Base-by-base conservation (phyloP, 2,329 filamentous ascomycete genomes). In the Colletotrichum costaricense region DNA sequence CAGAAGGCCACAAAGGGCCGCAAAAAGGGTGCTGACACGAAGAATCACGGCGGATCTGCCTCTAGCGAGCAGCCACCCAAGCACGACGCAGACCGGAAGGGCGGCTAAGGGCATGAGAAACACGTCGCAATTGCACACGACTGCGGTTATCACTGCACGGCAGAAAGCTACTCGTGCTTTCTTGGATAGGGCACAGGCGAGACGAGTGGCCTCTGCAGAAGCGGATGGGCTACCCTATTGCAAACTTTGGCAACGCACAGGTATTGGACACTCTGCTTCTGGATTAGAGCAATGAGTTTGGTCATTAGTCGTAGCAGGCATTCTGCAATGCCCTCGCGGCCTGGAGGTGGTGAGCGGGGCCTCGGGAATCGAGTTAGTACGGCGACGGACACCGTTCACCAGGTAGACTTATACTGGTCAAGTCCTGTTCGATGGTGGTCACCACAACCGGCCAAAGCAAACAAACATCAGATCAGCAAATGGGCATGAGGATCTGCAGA, bases 51-150 rank as follows among this genome's bases (percentile, higher is more conserved):
- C 69, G 82, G 81, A 4, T 79, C 79, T 26, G 78, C 62, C 6
- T 46, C 82, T 7, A 84, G 85, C 72, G 90, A 93, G 79, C 85
- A 86, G 78, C 83, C 83, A 24, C 91, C 91, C 3, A 89, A 87
- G 80, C 86, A 90, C 66, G 88, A 89, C 14, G 88, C 87, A 2
- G 90, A 92, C 73, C 88, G 91, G 72, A 92, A 92, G 77, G 91
- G 91, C 2, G 91, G 91, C 62, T 92, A 84, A 88, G 54, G 33
- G 8, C 3, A 49, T 38, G 9, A 26, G 35, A 14, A 22, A 11
- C 33, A 55, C n/a, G 9, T 8, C 16, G 14, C 16, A 22, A 16
- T 9, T 16, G 28, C 33, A 30, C 16, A 5, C n/a, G 26, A 3
- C 26, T 33, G 12, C 22, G 28, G 14, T 14, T 4, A 16, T 30